Base-by-base conservation (phyloP, 148 eudicot species). In the Rheum nobile region DNA sequence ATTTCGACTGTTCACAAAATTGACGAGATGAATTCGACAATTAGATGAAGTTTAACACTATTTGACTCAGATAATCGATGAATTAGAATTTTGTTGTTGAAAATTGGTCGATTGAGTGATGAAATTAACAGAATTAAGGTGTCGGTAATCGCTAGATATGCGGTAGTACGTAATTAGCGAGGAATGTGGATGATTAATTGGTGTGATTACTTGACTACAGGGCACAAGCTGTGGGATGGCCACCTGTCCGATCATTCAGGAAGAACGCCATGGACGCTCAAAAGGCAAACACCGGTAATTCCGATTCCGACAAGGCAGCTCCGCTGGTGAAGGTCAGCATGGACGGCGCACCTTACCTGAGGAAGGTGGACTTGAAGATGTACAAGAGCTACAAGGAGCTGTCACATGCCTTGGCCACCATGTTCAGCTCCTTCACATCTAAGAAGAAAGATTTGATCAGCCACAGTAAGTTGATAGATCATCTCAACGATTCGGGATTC, bases 151-250 rank as follows among this genome's bases (percentile, higher is more conserved):
- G n/a, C n/a, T n/a, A n/a, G n/a, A n/a, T n/a, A n/a, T n/a, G n/a
- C n/a, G n/a, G n/a, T n/a, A n/a, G n/a, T n/a, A n/a, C n/a, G n/a
- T n/a, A n/a, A n/a, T n/a, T n/a, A n/a, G n/a, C n/a, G n/a, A n/a
- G n/a, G n/a, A n/a, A n/a, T n/a, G n/a, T n/a, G n/a, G n/a, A n/a
- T n/a, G n/a, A n/a, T n/a, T n/a, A n/a, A n/a, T n/a, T n/a, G n/a
- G n/a, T n/a, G n/a, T n/a, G n/a, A n/a, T n/a, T n/a, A n/a, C n/a
- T n/a, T n/a, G n/a, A n/a, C 19, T 19, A 55, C 78, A 88, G 91
- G 81, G 84, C 91, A 68, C 91, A 85, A 79, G 88, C 85, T 6
- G 87, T 88, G 67, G 91, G 91, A 32, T 88, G 91, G 91, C 91
- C 91, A 77, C 91, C 88, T 0, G 88, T 88, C n/a, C 65, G 91